phyloP scores from a whole-genome alignment of 371 early-diverging fungal species.

The Dichotomocladium elegans region DNA sequence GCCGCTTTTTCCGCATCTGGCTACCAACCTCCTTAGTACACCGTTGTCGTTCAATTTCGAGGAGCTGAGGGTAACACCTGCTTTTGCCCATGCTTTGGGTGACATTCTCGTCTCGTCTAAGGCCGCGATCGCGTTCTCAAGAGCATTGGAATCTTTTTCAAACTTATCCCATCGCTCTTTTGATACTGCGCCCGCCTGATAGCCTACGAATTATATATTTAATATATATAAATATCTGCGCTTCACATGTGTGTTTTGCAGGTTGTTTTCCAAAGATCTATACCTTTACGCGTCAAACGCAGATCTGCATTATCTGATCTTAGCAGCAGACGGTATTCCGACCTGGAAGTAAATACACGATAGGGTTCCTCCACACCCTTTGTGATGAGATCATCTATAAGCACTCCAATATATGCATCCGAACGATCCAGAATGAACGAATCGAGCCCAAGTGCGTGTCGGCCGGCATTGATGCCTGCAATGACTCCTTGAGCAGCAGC shows the following conservation, averaged over 20 bases:
- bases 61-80: conserved; percentile 29
- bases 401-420: conserved; percentile 83
- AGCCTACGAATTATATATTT: conserved; percentile 20
- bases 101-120: conserved; percentile 41
- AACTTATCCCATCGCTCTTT: conserved; percentile 45
- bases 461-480: conserved; percentile 83
- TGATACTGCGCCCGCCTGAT: conserved; percentile 50
- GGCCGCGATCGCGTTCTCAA: conserved; percentile 34
- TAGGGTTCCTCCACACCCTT: conserved; percentile 87
- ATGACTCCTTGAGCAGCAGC: conserved; percentile 85
- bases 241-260: too few relatives aligned
- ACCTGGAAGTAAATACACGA: conserved; percentile 81
- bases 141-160: conserved; percentile 23
- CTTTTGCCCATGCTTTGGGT: conserved; percentile 50
- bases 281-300: conserved; percentile 66
- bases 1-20: neutral
- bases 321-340: conserved; percentile 75
- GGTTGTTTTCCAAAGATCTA: neutral
- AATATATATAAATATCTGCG: too few relatives aligned
- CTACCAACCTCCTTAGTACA: conserved; percentile 44
- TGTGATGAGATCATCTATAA: conserved; percentile 82
- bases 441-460: conserved; percentile 43
- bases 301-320: conserved; percentile 84
- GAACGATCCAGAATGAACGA: conserved; percentile 73
- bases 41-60: conserved; percentile 45